Percentiles rank a stretch among this genome's conserved stretches.
phyloP scores from a whole-genome alignment of 2,329 filamentous ascomycete species.

The Pestalotiopsis fici region DNA sequence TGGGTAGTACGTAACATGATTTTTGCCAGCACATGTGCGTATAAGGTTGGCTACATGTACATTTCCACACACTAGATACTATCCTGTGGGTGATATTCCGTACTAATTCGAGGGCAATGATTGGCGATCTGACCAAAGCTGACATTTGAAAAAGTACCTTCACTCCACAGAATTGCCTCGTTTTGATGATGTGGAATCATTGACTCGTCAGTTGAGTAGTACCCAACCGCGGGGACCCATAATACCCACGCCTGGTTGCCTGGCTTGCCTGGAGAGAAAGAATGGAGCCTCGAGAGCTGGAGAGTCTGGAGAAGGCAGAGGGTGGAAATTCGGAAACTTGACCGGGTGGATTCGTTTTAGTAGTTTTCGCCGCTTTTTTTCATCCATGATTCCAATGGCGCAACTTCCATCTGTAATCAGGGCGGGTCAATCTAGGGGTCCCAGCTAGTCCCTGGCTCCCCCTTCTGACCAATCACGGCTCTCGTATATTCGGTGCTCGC shows the following conservation, averaged over 20 bases:
- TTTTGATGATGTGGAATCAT: conserved; percentile 3
- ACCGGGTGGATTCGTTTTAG: not conserved
- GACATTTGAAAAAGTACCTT: not conserved
- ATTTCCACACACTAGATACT: no score
- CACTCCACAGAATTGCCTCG: no score
- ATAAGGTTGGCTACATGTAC: no score
- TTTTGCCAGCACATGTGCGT: not conserved
- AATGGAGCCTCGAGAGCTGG: not conserved
- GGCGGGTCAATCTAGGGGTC: conserved; percentile 1
- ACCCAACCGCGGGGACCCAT: no score
- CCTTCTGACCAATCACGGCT: conserved; percentile 5
- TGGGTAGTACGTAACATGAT: not conserved
- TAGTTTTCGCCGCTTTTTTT: conserved; percentile 4
- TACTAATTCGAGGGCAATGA: not conserved
- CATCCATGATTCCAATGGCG: not conserved
- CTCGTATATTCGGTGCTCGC: not conserved
- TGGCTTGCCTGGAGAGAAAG: not conserved
- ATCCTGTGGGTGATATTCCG: not conserved
- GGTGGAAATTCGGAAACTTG: not conserved
- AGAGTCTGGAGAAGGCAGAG: not conserved
- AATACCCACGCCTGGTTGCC: no score
- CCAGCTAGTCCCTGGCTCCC: not conserved
- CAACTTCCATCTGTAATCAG: conserved; percentile 2
- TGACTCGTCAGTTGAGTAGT: not conserved
- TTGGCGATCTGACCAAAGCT: not conserved